Conservation (phyloP, 1,284 basidiomycete species). For the Athelia sp. region DNA sequence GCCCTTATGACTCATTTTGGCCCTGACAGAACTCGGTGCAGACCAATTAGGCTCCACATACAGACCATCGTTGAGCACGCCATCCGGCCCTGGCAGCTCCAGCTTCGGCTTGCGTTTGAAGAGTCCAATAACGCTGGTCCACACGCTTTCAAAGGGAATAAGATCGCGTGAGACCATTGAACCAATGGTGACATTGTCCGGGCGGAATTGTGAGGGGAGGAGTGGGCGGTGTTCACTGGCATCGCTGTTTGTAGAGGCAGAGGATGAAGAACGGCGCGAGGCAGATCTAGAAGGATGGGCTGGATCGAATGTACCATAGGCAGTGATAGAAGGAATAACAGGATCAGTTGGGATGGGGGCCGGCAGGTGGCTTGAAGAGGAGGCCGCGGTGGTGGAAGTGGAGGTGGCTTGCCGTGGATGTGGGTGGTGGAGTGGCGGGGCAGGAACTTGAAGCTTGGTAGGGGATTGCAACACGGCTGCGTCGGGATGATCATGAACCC, state of each 20-base stretch:
- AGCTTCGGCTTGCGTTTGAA: not conserved
- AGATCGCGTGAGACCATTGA: conserved; percentile 31
- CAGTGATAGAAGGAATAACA: conserved; percentile 40
- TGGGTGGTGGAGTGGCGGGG: not conserved
- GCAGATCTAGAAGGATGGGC: conserved; percentile 10
- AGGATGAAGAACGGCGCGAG: conserved; percentile 13
- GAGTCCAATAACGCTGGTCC: conserved; percentile 11
- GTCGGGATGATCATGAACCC: not conserved
- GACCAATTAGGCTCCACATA: too few relatives aligned
- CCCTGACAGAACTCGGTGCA: too few relatives aligned
- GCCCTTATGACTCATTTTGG: not conserved
- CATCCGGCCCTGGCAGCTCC: not conserved
- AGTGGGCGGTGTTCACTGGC: conserved; percentile 21
- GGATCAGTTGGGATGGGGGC: conserved; percentile 15
- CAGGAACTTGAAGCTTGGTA: conserved; percentile 4
- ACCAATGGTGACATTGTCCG: conserved; percentile 17
- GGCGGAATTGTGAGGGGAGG: conserved; percentile 21
- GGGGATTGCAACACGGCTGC: not conserved
- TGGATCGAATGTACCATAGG: conserved; percentile 43
- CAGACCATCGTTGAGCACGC: not conserved
- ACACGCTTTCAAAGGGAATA: conserved; percentile 35
- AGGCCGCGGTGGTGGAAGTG: conserved; percentile 9
- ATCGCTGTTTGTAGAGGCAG: conserved; percentile 13
- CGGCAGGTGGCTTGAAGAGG: conserved; percentile 11
- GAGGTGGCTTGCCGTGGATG: conserved; percentile 4